Conservation (phyloP, 768 basidiomycete genomes). For the Phallus indusiatus region DNA sequence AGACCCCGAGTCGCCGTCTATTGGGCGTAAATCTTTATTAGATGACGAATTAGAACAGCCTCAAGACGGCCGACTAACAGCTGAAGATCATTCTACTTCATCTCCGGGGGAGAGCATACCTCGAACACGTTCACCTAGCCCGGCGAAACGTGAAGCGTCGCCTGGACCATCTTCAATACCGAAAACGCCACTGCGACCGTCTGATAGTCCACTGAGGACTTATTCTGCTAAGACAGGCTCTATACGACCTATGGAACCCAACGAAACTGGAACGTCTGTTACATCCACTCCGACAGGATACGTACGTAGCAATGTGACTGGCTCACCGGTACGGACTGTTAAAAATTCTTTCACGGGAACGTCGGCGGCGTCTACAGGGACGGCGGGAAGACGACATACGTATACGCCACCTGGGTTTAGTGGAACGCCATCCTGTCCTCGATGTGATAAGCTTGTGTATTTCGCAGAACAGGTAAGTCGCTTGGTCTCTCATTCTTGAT, state of each 20-base stretch:
- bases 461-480: slow-evolving; percentile 68
- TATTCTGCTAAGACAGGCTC: slow-evolving; percentile 24
- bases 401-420: slow-evolving; percentile 33
- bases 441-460: slow-evolving; percentile 69
- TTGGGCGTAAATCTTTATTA: too few species aligned
- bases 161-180: slow-evolving; percentile 20
- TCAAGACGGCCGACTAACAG: neutral
- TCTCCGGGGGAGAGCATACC: slow-evolving; percentile 10
- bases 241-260: slow-evolving; percentile 29
- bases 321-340: slow-evolving; percentile 11
- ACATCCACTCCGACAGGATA: slow-evolving; percentile 41
- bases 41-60: too few species aligned
- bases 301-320: slow-evolving; percentile 17
- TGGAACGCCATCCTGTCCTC: slow-evolving; percentile 54
- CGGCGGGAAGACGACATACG: slow-evolving; percentile 28
- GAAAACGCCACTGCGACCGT: slow-evolving; percentile 13
- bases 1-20: neutral
- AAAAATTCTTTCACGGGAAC: slow-evolving; percentile 15
- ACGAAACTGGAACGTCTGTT: slow-evolving; percentile 57
- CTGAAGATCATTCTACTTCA: neutral
- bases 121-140: slow-evolving; percentile 21
- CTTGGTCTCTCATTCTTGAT: neutral
- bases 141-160: slow-evolving; percentile 26
- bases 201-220: slow-evolving; percentile 24
- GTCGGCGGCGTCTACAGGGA: slow-evolving; percentile 28